phyloP scores from a whole-genome alignment of 2,329 filamentous ascomycete species.

The Aspergillus tamarii region DNA sequence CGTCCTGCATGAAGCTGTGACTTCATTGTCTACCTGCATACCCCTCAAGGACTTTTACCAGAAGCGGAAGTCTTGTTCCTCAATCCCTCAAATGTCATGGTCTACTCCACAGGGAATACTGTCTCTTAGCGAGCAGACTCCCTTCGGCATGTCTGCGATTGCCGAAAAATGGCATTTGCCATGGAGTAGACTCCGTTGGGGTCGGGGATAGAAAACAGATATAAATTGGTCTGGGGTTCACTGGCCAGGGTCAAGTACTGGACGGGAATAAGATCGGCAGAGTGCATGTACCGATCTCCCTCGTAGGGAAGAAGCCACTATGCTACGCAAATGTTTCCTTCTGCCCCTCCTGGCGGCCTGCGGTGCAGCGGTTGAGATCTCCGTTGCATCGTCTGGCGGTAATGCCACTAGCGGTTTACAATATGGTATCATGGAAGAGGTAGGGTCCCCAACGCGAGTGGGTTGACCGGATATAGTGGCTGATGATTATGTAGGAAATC shows the following conservation, averaged over 20 bases:
- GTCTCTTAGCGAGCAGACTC: neutral
- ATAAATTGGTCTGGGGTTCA: constrained; percentile 8
- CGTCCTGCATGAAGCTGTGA: neutral
- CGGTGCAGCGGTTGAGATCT: constrained; percentile 29
- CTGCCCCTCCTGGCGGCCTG: constrained; percentile 30
- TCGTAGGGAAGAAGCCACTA: constrained; percentile 15
- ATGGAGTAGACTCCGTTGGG: neutral
- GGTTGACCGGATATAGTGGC: neutral
- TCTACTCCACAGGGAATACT: neutral
- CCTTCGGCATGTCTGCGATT: neutral
- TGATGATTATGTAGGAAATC: constrained; percentile 27
- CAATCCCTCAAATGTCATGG: neutral
- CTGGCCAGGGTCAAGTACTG: neutral
- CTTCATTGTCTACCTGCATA: neutral
- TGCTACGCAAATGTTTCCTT: constrained; percentile 27
- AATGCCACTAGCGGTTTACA: constrained; percentile 31
- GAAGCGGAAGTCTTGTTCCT: constrained; percentile 7
- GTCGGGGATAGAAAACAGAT: constrained; percentile 2
- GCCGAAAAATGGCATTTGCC: neutral
- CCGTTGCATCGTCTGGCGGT: constrained; percentile 33
- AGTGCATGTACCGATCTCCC: constrained; percentile 7
- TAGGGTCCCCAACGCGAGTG: constrained; percentile 7
- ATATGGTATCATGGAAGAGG: constrained; percentile 38
- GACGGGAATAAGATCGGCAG: constrained; percentile 15
- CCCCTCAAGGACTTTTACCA: constrained; percentile 20